Evolutionary conservation across 129 eudicot species (phyloP).

Genomic region (Saposhnikovia divaricata): DNA sequence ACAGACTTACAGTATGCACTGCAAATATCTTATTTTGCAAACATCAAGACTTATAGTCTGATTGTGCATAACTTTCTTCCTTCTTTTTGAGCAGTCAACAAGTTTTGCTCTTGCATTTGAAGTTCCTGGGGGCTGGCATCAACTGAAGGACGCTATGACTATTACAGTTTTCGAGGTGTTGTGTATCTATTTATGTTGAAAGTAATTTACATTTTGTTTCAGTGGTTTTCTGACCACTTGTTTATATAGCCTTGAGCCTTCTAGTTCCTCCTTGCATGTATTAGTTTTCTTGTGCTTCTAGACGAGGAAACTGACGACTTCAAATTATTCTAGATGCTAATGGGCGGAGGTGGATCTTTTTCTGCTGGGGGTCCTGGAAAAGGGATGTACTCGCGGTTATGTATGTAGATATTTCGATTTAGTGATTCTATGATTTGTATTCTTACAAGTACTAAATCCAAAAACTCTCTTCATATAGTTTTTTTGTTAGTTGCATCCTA

Average conservation of each 20-base stretch:
- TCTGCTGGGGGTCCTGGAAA: conserved; percentile 74
- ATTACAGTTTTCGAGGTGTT: conserved; percentile 75
- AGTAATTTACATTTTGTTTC: background rate
- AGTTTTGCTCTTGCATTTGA: conserved; percentile 90
- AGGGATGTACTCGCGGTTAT: conserved; percentile 61
- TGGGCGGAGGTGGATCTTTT: conserved; percentile 77
- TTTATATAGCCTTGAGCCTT: no score
- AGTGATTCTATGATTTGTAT: background rate
- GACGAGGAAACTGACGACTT: background rate
- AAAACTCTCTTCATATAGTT: background rate
- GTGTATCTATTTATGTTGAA: no score
- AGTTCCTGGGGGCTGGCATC: conserved; percentile 87
- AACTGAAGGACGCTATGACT: conserved; percentile 63
- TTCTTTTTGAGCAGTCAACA: conserved; percentile 36
- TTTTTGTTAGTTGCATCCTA: background rate
- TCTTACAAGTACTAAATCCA: background rate
- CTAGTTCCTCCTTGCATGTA: background rate
- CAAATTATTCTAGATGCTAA: conserved; percentile 38
- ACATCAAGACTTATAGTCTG: background rate
- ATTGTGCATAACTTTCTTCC: background rate
- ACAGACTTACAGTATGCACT: background rate
- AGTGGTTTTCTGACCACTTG: background rate
- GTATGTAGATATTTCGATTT: conserved; percentile 22
- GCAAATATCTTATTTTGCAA: background rate
- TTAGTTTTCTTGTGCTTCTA: no score